These are phyloP conservation scores for Fraxinus paxiana DNA, from an alignment of 305 asterid species.

Conservation along the genomic window DNA sequence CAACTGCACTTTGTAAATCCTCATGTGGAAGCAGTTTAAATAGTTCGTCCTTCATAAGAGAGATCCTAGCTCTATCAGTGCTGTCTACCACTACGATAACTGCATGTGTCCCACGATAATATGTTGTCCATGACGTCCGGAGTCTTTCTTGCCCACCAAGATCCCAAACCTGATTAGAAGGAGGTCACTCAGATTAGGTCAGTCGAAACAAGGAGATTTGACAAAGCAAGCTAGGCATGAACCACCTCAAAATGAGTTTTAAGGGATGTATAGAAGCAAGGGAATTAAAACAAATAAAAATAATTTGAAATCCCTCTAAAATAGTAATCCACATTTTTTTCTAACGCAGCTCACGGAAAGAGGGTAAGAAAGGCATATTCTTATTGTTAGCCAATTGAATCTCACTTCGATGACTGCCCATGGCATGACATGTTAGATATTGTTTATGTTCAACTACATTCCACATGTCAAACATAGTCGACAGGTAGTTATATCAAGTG, in stretches of 20 bases:
- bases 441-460: background rate
- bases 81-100: slow-evolving; percentile 85
- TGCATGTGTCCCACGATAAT: slow-evolving; percentile 90
- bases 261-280: too few relatives aligned
- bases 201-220: too few relatives aligned
- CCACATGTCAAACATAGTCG: background rate
- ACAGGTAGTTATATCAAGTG: background rate
- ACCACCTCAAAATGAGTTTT: background rate
- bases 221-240: background rate
- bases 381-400: background rate
- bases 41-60: slow-evolving; percentile 80
- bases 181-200: background rate
- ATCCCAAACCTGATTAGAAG: slow-evolving; percentile 94
- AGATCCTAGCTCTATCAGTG: slow-evolving; percentile 85
- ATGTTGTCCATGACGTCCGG: slow-evolving; percentile 90
- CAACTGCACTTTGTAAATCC: slow-evolving; percentile 70
- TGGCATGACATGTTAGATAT: background rate
- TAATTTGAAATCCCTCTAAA: background rate
- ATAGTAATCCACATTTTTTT: background rate
- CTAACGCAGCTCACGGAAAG: background rate
- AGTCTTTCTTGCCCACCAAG: slow-evolving; percentile 95
- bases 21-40: slow-evolving; percentile 77
- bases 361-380: background rate
- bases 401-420: background rate
- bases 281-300: background rate